A percentile compares a stretch with the other conserved stretches of the same genome.
Evolutionary conservation across 2,329 filamentous ascomycete species (phyloP).

Genomic region (Fusarium subglutinans): DNA sequence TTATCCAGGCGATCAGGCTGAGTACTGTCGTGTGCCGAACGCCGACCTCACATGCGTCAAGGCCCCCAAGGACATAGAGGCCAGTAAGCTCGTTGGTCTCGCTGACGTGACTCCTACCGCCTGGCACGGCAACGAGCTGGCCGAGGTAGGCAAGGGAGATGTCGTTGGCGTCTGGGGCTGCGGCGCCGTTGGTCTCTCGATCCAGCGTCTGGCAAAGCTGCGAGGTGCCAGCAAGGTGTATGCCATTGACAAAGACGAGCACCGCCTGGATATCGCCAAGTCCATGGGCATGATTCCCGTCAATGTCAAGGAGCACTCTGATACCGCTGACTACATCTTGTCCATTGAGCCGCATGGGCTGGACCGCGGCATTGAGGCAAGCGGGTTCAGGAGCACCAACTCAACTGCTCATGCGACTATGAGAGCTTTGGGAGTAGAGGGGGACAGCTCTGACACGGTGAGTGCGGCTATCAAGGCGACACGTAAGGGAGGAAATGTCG

Average conservation of each 20-base stretch:
- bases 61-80: not conserved
- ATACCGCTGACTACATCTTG: not conserved
- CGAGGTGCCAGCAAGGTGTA: not conserved
- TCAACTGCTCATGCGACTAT: not conserved
- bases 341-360: not conserved
- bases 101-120: not conserved
- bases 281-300: not conserved
- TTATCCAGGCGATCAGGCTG: not conserved
- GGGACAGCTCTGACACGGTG: conserved; percentile 1
- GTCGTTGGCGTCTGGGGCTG: conserved; percentile 4
- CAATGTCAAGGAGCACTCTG: not conserved
- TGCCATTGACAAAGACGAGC: not conserved
- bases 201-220: not conserved
- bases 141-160: not conserved
- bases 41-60: conserved; percentile 3
- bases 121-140: not conserved
- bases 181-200: not conserved
- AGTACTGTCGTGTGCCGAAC: not conserved
- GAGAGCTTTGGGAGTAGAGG: not conserved
- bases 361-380: not conserved
- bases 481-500: not conserved
- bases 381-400: conserved; percentile 1
- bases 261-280: not conserved
- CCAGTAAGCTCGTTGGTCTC: not conserved
- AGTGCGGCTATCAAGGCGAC: not conserved